A percentile compares a stretch with the other conserved stretches of the same genome.
phyloP scores from a whole-genome alignment of 306 rosid genomes.

The Rosa chinensis region DNA sequence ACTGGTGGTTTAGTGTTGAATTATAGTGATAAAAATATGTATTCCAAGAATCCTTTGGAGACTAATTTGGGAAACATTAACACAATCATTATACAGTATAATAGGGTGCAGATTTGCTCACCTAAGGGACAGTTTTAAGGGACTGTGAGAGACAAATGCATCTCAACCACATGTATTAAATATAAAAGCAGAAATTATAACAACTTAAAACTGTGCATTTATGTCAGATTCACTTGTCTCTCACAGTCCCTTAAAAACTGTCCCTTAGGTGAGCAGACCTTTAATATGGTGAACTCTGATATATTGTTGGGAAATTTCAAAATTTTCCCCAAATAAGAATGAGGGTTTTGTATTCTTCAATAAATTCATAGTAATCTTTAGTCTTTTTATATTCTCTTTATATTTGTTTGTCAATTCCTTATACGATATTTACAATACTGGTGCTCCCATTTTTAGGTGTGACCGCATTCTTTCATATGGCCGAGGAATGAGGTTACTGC shows the following conservation, averaged over 20 bases:
- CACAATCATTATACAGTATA: background rate
- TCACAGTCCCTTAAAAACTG: too few relatives aligned
- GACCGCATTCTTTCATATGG: conserved; percentile 91
- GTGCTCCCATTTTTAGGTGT: conserved; percentile 59
- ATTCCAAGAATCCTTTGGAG: background rate
- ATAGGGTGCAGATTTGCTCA: too few relatives aligned
- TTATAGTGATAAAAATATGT: background rate
- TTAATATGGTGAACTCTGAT: background rate
- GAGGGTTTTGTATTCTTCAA: background rate
- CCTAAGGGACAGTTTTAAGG: too few relatives aligned
- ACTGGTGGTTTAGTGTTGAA: background rate
- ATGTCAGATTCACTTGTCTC: too few relatives aligned
- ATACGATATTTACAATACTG: background rate
- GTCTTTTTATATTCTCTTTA: background rate
- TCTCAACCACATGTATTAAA: too few relatives aligned
- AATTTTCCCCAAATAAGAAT: background rate
- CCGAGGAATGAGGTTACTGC: conserved; percentile 66
- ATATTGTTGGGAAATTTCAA: background rate
- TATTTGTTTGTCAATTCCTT: background rate
- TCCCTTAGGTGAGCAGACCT: too few relatives aligned
- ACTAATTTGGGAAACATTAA: background rate
- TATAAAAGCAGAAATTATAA: too few relatives aligned
- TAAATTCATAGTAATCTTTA: background rate
- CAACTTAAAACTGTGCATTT: too few relatives aligned
- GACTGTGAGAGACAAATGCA: too few relatives aligned